Percentiles rank a stretch among this genome's conserved stretches.
These are phyloP conservation scores for Kuraishia piskuri DNA, from an alignment of 805 yeast genomes.

Conservation along the genomic window DNA sequence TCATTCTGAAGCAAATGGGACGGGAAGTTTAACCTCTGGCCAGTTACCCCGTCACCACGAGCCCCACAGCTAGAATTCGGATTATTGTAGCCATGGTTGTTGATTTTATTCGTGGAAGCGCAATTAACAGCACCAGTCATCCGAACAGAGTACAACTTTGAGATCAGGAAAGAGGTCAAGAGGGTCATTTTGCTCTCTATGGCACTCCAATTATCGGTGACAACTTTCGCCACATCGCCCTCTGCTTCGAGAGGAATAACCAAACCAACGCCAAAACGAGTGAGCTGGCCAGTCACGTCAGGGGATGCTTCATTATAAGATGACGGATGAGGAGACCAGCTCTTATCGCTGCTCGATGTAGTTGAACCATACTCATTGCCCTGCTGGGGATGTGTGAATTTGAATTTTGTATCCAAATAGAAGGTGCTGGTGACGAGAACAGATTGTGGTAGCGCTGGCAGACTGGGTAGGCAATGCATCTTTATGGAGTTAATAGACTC, in stretches of 20 bases:
- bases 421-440: conserved; percentile 38
- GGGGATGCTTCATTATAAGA: conserved; percentile 8
- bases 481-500: conserved; percentile 36
- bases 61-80: background rate
- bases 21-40: conserved; percentile 29
- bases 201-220: conserved; percentile 42
- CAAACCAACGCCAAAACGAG: conserved; percentile 38
- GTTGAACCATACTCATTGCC: conserved; percentile 1
- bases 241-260: conserved; percentile 34
- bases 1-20: conserved; percentile 32
- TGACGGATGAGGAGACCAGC: conserved; percentile 30
- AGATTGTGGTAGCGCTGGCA: conserved; percentile 28
- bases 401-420: conserved; percentile 18
- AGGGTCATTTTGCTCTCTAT: conserved; percentile 28
- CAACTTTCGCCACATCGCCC: conserved; percentile 26
- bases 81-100: conserved; percentile 6
- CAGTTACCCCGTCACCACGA: conserved; percentile 4
- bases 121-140: conserved; percentile 1
- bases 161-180: background rate
- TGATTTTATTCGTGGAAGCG: conserved; percentile 3
- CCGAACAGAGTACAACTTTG: conserved; percentile 3
- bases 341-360: conserved; percentile 28
- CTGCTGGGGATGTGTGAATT: conserved; percentile 1
- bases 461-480: conserved; percentile 36
- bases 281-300: conserved; percentile 5